Base-by-base conservation (phyloP, 305 asterid genomes). In the Nicotiana rustica region DNA sequence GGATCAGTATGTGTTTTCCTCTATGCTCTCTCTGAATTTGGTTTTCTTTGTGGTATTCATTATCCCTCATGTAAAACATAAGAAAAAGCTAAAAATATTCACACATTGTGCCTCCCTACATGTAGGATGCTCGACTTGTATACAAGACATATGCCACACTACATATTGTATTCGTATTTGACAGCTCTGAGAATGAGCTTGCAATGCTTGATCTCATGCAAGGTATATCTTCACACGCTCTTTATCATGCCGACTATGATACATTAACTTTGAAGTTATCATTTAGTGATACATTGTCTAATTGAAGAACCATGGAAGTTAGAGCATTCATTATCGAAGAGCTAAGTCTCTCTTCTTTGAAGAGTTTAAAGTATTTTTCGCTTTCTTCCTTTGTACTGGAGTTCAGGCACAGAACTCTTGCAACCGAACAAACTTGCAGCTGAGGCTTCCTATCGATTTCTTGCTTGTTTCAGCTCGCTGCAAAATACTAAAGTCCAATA, bases 191-290 rank as follows among this genome's bases (percentile, higher is more conserved):
- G 83, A 94, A 94, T 86, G 99, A 96, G 88, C 98, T 96, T 49
- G 99, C 98, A 3, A 89, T 96, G 93, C 92, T 96, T n/a, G 99
- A 96, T 89, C 97, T 96, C 47, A 91, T 93, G 98, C 99, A 96
- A 96, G 99, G 99, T 94, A 91, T 79, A 77, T 57, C 44, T 85
- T 83, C 29, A 71, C 18, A 36, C 1, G 41, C 41, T 5, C 41
- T 36, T 36, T 1, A 5, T 41, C 17, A 66, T 78, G 81, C 57
- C 61, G 13, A 17, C 67, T 67, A 25, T 82, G 15, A 67, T 31
- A 38, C 44, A 59, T 77, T n/a, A 25, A 71, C 36, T 9, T 69
- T 76, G 5, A 60, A 47, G 56, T 61, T 52, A 38, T 49, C n/a
- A 10, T 9, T 0, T 13, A 0, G 17, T 49, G 0, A 49, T 13